phyloP scores from a whole-genome alignment of 768 basidiomycete species.

The Tylopilus sp. region DNA sequence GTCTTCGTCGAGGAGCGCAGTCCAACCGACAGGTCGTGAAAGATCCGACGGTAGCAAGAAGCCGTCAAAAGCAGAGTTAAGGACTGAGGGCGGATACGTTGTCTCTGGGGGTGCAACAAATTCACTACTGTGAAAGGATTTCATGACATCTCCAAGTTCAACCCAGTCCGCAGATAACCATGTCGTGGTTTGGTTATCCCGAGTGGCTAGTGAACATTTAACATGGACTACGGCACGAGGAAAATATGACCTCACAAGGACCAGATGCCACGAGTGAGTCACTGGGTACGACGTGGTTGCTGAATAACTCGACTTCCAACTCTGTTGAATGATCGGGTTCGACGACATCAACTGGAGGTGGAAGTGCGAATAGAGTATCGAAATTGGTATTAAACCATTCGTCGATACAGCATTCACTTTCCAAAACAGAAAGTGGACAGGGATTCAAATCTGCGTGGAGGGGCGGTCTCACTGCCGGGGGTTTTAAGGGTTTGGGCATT shows the following conservation, averaged over 20 bases:
- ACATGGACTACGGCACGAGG: neutral
- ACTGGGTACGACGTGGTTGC: conserved; percentile 18
- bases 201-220: neutral
- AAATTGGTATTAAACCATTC: conserved; percentile 35
- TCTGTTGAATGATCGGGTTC: conserved; percentile 25
- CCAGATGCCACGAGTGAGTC: neutral
- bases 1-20: conserved; percentile 1
- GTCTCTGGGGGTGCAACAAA: neutral
- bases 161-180: neutral
- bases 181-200: neutral
- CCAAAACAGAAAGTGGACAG: conserved; percentile 13
- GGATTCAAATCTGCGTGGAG: conserved; percentile 31
- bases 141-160: conserved; percentile 2
- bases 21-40: conserved; percentile 13
- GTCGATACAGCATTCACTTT: conserved; percentile 25
- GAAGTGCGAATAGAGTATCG: conserved; percentile 21
- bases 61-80: neutral
- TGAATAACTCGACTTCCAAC: conserved; percentile 35
- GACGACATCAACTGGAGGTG: conserved; percentile 16
- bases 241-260: neutral
- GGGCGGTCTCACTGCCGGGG: conserved; percentile 12
- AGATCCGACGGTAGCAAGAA: neutral
- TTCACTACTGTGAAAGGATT: neutral
- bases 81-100: neutral
- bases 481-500: conserved; percentile 28